A percentile compares a stretch with the other conserved stretches of the same genome.
Evolutionary conservation across 73 alveolate genomes (phyloP).

Genomic region (Tetrahymena malaccensis): DNA sequence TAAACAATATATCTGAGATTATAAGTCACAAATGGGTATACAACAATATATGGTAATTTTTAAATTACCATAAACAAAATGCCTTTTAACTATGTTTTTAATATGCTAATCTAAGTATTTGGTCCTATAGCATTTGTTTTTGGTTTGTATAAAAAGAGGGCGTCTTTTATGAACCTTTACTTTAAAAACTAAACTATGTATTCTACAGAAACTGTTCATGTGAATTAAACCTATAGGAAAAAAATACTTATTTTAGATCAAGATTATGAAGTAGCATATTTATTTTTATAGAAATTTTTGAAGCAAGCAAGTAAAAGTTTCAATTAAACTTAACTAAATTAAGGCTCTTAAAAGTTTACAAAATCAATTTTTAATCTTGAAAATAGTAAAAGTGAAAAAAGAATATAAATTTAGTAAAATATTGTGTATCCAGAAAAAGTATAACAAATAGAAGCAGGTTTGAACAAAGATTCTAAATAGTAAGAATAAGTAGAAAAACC

Average conservation of each 20-base stretch:
- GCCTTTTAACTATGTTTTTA: not conserved
- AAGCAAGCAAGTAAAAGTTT: not conserved
- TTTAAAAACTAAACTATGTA: not conserved
- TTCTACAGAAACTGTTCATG: not conserved
- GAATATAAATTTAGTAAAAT: too few species aligned
- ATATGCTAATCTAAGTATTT: not conserved
- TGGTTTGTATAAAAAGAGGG: not conserved
- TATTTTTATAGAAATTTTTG: too few species aligned
- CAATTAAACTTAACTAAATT: not conserved
- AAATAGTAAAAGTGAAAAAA: too few species aligned
- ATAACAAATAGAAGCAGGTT: too few species aligned
- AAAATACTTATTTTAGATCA: not conserved
- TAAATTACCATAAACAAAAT: too few species aligned
- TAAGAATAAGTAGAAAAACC: too few species aligned
- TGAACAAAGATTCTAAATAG: not conserved
- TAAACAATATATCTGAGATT: not conserved
- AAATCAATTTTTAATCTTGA: not conserved
- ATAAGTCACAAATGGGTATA: not conserved
- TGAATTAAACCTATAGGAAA: not conserved
- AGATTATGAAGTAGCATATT: not conserved
- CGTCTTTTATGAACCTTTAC: not conserved
- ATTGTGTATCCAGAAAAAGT: too few species aligned
- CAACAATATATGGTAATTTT: not conserved
- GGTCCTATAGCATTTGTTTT: not conserved
- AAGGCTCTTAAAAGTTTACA: not conserved